Evolutionary conservation across 192 early-diverging fungal genomes (phyloP).

Genomic region (Thamnidium elegans): DNA sequence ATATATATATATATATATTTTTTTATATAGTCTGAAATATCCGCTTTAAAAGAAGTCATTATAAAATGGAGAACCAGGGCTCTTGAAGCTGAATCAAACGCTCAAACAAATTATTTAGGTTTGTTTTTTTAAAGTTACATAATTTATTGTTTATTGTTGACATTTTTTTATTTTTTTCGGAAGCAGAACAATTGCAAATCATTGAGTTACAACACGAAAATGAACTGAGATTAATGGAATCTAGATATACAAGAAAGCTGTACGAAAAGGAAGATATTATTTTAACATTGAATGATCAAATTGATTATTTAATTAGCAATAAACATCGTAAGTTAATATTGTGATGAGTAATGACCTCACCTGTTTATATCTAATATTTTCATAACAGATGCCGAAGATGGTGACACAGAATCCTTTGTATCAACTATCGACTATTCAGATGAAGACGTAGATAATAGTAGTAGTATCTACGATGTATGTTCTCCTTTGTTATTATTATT

Average conservation of each 20-base stretch:
- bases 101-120: too few species aligned
- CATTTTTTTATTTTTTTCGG: background rate
- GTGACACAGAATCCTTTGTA: constrained; percentile 9
- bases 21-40: constrained; percentile 7
- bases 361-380: background rate
- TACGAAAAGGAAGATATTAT: background rate
- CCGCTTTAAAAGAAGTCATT: constrained; percentile 15
- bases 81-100: background rate
- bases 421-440: background rate
- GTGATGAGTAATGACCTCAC: constrained; percentile 14
- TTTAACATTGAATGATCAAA: background rate
- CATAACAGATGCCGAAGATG: background rate
- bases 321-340: constrained; percentile 16
- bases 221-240: constrained; percentile 6
- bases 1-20: too few species aligned
- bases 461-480: constrained; percentile 9
- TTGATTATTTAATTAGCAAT: constrained; percentile 8
- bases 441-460: background rate
- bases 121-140: too few species aligned
- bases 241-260: background rate
- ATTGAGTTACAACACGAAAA: constrained; percentile 1
- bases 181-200: constrained; percentile 10
- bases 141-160: too few species aligned
- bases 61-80: constrained; percentile 8
- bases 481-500: background rate